Evolutionary conservation across 768 basidiomycete genomes (phyloP), one percentile per base, ranked within the genome.

Genomic region (Mycena albidolilacea): DNA sequence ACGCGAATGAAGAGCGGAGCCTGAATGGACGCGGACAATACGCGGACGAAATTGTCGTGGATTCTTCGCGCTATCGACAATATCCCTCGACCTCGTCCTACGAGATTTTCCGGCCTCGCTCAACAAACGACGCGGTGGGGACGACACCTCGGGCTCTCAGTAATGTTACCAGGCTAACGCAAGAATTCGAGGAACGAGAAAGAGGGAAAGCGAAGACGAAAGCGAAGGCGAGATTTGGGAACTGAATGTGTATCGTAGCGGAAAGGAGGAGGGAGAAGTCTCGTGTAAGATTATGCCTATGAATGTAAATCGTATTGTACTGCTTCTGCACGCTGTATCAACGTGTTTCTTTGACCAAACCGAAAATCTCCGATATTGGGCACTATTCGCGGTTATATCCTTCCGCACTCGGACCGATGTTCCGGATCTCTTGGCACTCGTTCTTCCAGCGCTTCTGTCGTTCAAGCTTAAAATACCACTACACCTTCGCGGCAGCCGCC

Each of bases 281-380:
- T 43, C 41, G 9, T 46, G 12, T 8, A 12, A 35, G 12, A 12
- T 43, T 43, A 12, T 19, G 30, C 3, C 2, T 59, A 44, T 44
- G 37, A 48, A 21, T 59, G 67, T 59, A 59, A 54, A 23, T 64
- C 30, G n/a, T 35, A n/a, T 2, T 15, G 5, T 35, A 46, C 38
- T 21, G 1, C 19, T 70, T 59, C 52, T 48, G 57, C 69, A 70
- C 69, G 69, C 21, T 59, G 69, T 11, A 12, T 8, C 69, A 64
- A 41, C 69, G 69, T 70, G 63, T 64, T 57, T 48, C 37, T 41
- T 23, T 37, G 41, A 4, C 54, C 15, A 2, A 43, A 43, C 35
- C 12, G 15, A 35, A 23, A 39, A 50, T 37, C 44, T 8, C 68
- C 60, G 60, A 61, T 2, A 19, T 55, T 15, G 23, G 2, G 23